These are phyloP conservation scores for Bertia moriformis DNA, from an alignment of 2,329 filamentous ascomycete genomes.

Conservation along the genomic window DNA sequence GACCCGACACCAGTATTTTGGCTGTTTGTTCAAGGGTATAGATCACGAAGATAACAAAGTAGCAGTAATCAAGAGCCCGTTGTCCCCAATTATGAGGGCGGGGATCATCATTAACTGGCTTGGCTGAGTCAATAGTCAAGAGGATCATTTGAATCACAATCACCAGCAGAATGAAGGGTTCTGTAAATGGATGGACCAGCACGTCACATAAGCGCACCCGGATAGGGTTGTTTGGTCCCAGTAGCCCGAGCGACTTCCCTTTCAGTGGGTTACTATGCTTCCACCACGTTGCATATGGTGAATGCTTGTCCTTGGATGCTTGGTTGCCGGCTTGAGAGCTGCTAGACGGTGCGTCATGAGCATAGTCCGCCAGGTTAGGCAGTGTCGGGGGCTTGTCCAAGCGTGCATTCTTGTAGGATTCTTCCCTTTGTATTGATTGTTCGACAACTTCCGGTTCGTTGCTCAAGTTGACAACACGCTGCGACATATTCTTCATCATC, in stretches of 20 bases:
- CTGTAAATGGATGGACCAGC: slow-evolving; percentile 42
- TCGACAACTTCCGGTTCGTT: slow-evolving; percentile 50
- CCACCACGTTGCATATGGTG: slow-evolving; percentile 13
- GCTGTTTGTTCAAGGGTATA: slow-evolving; percentile 46
- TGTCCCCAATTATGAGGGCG: slow-evolving; percentile 27
- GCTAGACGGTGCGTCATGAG: slow-evolving; percentile 4
- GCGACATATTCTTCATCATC: slow-evolving; percentile 43
- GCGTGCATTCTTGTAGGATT: slow-evolving; percentile 26
- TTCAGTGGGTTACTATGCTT: slow-evolving; percentile 38
- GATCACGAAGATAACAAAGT: slow-evolving; percentile 43
- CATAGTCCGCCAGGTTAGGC: slow-evolving; percentile 27
- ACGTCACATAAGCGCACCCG: slow-evolving; percentile 41
- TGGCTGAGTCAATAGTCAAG: slow-evolving; percentile 40
- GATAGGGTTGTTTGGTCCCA: slow-evolving; percentile 38
- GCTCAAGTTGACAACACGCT: slow-evolving; percentile 53
- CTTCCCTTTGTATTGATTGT: slow-evolving; percentile 34
- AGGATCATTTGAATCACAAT: slow-evolving; percentile 50
- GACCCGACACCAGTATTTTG: slow-evolving; percentile 47
- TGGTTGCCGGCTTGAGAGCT: not conserved
- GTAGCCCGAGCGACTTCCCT: slow-evolving; percentile 44
- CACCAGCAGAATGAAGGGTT: slow-evolving; percentile 44
- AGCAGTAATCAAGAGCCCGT: slow-evolving; percentile 34
- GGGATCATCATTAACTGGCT: slow-evolving; percentile 26
- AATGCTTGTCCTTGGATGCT: slow-evolving; percentile 10
- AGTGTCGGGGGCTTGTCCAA: slow-evolving; percentile 28